Base-by-base conservation (phyloP, 257 asterid species). In the Phtheirospermum japonicum region DNA sequence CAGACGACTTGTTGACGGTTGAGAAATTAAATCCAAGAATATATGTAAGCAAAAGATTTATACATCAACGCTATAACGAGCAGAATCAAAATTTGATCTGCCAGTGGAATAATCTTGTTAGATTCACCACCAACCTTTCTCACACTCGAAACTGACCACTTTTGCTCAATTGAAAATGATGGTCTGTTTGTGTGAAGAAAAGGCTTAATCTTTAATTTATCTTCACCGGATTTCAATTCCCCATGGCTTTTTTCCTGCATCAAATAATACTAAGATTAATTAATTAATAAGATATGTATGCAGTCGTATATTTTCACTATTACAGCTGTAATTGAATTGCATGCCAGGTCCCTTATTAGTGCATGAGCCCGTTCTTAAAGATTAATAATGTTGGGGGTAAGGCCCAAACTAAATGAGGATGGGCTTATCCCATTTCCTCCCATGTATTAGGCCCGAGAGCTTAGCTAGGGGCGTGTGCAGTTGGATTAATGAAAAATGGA, bases 141-240 rank as follows among this genome's bases (percentile, higher is more conserved):
- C 42, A 17, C 4, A 34, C 76, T n/a, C n/a, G n/a, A n/a, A n/a
- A n/a, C n/a, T n/a, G n/a, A 71, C 79, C 76, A 81, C 46, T 73
- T 82, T 40, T 69, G 71, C 65, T 82, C 73, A 6, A 84, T 67
- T 2, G 85, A 82, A 65, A 76, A 76, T 4, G 81, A 72, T 18
- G 83, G 64, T 51, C 10, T 74, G 11, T 43, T 61, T 28, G 67
- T 66, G 45, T 55, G 78, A 32, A 75, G 62, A 16, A 54, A 63
- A 28, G 80, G 80, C 71, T 60, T 72, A 53, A 71, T 42, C 14
- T 37, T 55, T 13, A 76, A 50, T 56, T 71, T 69, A 58, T 65
- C 78, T 33, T 69, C 63, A 16, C 69, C 72, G 0, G 73, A 73
- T 66, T 74, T 74, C 17, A 66, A 53, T 57, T 71, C 75, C 4